Conservation (phyloP, 768 basidiomycete genomes). For the Lactifluus subvellereus region DNA sequence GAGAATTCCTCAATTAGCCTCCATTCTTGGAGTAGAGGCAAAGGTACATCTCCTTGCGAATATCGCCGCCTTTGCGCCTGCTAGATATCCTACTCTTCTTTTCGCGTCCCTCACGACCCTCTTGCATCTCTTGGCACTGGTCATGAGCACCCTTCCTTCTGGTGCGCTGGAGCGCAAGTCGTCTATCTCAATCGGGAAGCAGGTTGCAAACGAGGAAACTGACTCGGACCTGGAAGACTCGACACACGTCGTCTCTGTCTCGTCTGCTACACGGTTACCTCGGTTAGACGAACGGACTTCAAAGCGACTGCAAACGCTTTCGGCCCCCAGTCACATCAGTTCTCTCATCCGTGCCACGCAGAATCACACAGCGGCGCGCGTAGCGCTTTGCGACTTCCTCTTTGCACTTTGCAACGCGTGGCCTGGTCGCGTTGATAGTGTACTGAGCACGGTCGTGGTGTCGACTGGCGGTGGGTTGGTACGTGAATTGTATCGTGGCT, state of each 20-base stretch:
- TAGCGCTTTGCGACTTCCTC: conserved; percentile 52
- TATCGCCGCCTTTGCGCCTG: conserved; percentile 55
- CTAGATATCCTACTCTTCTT: conserved; percentile 51
- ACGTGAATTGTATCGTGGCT: conserved; percentile 66
- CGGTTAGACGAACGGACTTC: conserved; percentile 52
- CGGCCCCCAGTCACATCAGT: conserved; percentile 47
- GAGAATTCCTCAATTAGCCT: conserved; percentile 21
- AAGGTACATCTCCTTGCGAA: conserved; percentile 69
- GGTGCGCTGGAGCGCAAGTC: conserved; percentile 46
- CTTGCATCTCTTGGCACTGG: conserved; percentile 43
- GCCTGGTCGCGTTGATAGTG: conserved; percentile 49
- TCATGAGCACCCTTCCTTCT: conserved; percentile 50
- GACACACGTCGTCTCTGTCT: conserved; percentile 33
- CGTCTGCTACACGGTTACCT: conserved; percentile 36
- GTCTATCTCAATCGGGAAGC: conserved; percentile 5
- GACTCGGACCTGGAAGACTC: conserved; percentile 31
- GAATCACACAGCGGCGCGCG: conserved; percentile 36
- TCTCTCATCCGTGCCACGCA: conserved; percentile 46
- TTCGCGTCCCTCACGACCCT: conserved; percentile 45
- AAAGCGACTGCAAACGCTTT: conserved; percentile 57
- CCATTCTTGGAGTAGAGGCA: conserved; percentile 26
- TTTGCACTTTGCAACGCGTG: conserved; percentile 54
- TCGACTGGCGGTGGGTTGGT: conserved; percentile 58
- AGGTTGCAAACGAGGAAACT: conserved; percentile 13
- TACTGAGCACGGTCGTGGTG: conserved; percentile 50